A percentile compares a stretch with the other conserved stretches of the same genome.
Evolutionary conservation across 2,329 filamentous ascomycete genomes (phyloP).

Genomic region (Colletotrichum musae): DNA sequence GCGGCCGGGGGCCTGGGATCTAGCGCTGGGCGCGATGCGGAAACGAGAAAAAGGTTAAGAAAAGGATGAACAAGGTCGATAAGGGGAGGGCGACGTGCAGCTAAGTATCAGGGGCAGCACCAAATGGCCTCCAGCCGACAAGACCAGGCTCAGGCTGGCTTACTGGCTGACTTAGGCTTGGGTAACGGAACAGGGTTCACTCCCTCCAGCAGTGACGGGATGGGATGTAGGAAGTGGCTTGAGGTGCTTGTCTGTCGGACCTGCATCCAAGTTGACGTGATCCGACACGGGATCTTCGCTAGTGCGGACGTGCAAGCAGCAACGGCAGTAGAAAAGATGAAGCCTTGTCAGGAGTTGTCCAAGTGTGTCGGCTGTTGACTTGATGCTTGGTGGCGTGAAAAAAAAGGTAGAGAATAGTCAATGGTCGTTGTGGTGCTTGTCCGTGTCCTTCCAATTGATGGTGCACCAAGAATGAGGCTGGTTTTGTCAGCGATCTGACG

Average conservation of each 20-base stretch:
- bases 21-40: slow-evolving; percentile 37
- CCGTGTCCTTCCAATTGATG: slow-evolving; percentile 14
- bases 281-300: slow-evolving; percentile 44
- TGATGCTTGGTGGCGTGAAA: neutral
- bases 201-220: slow-evolving; percentile 24
- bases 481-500: slow-evolving; percentile 20
- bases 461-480: slow-evolving; percentile 22
- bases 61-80: slow-evolving; percentile 14
- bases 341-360: slow-evolving; percentile 22
- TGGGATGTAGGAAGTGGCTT: slow-evolving; percentile 28
- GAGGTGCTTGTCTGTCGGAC: slow-evolving; percentile 41
- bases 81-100: slow-evolving; percentile 25
- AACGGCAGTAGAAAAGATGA: slow-evolving; percentile 19
- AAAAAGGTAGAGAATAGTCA: neutral
- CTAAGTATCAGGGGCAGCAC: slow-evolving; percentile 36
- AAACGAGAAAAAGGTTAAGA: slow-evolving; percentile 18
- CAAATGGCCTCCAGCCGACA: slow-evolving; percentile 29
- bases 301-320: slow-evolving; percentile 45
- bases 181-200: slow-evolving; percentile 27
- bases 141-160: slow-evolving; percentile 15
- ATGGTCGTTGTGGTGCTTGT: slow-evolving; percentile 10
- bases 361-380: slow-evolving; percentile 1
- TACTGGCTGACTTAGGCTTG: slow-evolving; percentile 28
- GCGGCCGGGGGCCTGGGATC: slow-evolving; percentile 40
- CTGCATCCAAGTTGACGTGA: slow-evolving; percentile 42